Conservation (phyloP, 2,329 filamentous ascomycete genomes). For the Pyrenophora graminea region DNA sequence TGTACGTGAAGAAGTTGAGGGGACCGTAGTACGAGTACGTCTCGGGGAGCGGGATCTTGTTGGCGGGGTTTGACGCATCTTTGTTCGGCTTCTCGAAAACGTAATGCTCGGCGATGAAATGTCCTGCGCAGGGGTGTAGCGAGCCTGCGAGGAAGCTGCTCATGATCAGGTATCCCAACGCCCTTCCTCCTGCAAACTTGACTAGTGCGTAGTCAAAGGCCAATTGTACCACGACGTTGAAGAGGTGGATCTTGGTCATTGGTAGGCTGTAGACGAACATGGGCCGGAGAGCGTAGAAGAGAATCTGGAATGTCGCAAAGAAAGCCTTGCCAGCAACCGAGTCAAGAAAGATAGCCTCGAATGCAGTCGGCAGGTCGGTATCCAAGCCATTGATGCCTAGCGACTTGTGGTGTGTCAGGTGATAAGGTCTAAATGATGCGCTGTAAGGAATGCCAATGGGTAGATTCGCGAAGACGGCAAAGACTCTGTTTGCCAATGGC, state of each 20-base stretch:
- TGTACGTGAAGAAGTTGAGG: constrained; percentile 91
- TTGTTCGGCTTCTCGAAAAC: constrained; percentile 57
- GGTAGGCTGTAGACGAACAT: constrained; percentile 93
- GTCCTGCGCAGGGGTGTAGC: constrained; percentile 90
- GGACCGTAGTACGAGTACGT: constrained; percentile 97
- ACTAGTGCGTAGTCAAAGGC: constrained; percentile 75
- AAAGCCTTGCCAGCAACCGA: constrained; percentile 96
- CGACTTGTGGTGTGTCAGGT: constrained; percentile 98
- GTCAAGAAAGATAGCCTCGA: constrained; percentile 92
- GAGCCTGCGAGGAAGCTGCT: constrained; percentile 93
- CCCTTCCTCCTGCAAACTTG: constrained; percentile 62
- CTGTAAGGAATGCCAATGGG: constrained; percentile 96
- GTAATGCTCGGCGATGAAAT: constrained; percentile 96
- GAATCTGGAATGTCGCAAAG: constrained; percentile 98
- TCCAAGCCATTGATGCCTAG: constrained; percentile 95
- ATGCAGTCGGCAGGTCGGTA: constrained; percentile 88
- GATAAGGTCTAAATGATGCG: constrained; percentile 95
- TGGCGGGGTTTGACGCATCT: constrained; percentile 58
- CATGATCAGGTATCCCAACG: constrained; percentile 80
- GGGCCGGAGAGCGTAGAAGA: constrained; percentile 96
- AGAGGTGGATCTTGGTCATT: constrained; percentile 79
- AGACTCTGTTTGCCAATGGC: constrained; percentile 75
- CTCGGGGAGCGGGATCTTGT: constrained; percentile 69
- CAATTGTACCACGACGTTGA: constrained; percentile 80
- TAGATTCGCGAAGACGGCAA: constrained; percentile 92